These are phyloP conservation scores for Aureobasidium sp. DNA, from an alignment of 2,329 filamentous ascomycete species.

Conservation along the genomic window DNA sequence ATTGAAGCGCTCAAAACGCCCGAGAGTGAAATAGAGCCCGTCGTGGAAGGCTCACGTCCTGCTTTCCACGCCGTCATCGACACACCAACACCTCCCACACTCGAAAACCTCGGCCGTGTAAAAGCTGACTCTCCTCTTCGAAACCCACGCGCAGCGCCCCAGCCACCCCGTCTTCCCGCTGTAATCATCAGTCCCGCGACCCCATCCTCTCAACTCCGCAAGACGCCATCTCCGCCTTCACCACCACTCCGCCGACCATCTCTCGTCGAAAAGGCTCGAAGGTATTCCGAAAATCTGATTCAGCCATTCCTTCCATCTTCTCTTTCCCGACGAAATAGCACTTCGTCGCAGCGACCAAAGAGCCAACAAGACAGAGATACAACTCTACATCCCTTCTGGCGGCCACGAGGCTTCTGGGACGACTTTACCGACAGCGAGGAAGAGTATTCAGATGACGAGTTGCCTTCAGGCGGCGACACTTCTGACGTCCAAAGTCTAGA, in stretches of 20 bases:
- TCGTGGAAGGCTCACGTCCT: constrained; percentile 1
- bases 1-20: not conserved
- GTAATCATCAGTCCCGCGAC: constrained; percentile 51
- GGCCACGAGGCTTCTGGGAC: constrained; percentile 57
- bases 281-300: constrained; percentile 40
- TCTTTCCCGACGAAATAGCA: constrained; percentile 16
- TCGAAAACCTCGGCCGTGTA: not conserved
- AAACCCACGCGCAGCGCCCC: constrained; percentile 52
- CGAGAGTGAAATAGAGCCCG: not conserved
- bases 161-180: constrained; percentile 40
- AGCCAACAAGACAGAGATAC: constrained; percentile 29
- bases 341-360: constrained; percentile 17
- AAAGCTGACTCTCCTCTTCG: constrained; percentile 51
- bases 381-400: constrained; percentile 55
- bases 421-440: constrained; percentile 41
- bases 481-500: constrained; percentile 30
- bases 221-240: not conserved
- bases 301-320: constrained; percentile 31
- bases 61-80: constrained; percentile 16
- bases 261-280: constrained; percentile 38
- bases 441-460: constrained; percentile 25
- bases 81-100: constrained; percentile 17
- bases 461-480: constrained; percentile 42
- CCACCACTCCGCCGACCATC: constrained; percentile 31
- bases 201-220: constrained; percentile 26